phyloP scores from a whole-genome alignment of 2,329 filamentous ascomycete species.

The Aspergillus vadensis region DNA sequence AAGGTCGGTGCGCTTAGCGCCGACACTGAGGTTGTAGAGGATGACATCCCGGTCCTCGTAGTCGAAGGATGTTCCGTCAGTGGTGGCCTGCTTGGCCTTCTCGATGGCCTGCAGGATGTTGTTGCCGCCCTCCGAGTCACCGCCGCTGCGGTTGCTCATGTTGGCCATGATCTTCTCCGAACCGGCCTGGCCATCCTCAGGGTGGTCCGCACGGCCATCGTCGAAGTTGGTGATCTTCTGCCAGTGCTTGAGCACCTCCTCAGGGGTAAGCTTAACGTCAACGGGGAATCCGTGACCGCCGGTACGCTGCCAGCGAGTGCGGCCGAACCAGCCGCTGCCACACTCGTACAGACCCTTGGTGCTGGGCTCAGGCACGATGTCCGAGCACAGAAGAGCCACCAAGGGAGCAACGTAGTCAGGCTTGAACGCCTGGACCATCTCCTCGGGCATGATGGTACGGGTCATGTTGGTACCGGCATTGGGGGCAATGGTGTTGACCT shows the following conservation, averaged over 20 bases:
- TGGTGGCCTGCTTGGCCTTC: conserved; percentile 70
- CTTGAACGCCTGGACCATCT: conserved; percentile 98
- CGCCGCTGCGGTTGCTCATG: conserved; percentile 70
- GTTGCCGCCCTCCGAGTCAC: conserved; percentile 52
- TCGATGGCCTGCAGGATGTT: conserved; percentile 75
- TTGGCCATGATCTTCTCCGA: conserved; percentile 81
- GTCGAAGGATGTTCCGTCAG: conserved; percentile 72
- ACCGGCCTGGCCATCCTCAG: conserved; percentile 74
- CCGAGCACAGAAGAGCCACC: conserved; percentile 81
- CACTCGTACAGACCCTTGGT: conserved; percentile 93
- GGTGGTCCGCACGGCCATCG: conserved; percentile 82
- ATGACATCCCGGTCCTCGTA: conserved; percentile 87
- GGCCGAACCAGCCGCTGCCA: conserved; percentile 88
- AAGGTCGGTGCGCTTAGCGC: conserved; percentile 86
- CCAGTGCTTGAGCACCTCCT: conserved; percentile 77
- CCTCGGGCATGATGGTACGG: conserved; percentile 87
- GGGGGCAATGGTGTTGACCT: conserved; percentile 95
- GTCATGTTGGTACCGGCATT: conserved; percentile 98
- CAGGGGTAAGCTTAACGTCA: conserved; percentile 78
- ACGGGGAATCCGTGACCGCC: conserved; percentile 90
- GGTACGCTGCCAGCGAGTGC: conserved; percentile 91
- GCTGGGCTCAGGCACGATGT: conserved; percentile 79
- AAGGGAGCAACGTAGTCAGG: conserved; percentile 96
- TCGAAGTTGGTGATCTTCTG: conserved; percentile 82
- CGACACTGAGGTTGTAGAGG: conserved; percentile 93